Conservation (phyloP, 305 asterid species). For the Fraxinus latifolia region DNA sequence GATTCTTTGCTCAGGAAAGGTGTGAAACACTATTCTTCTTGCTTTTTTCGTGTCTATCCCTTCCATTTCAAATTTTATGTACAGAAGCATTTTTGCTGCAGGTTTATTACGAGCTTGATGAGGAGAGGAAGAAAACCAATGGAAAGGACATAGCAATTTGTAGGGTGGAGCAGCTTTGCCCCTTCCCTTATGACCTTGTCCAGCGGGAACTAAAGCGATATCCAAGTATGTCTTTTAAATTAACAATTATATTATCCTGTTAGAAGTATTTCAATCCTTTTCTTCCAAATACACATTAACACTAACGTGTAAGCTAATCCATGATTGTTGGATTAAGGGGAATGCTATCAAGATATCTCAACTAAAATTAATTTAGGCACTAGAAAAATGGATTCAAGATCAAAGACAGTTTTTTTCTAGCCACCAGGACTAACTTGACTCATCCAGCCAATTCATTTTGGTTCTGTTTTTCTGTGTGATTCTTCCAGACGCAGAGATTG, state of each 20-base stretch:
- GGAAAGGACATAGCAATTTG: slow-evolving; percentile 81
- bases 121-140: slow-evolving; percentile 56
- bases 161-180: slow-evolving; percentile 94
- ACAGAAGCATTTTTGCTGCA: slow-evolving; percentile 22
- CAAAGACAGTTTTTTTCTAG: not conserved
- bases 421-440: not conserved
- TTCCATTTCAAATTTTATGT: not conserved
- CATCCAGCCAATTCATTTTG: not conserved
- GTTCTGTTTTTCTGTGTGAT: slow-evolving; percentile 7
- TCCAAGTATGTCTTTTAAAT: slow-evolving; percentile 56
- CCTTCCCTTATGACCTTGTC: slow-evolving; percentile 87
- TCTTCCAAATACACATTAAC: not conserved
- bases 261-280: not conserved
- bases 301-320: not conserved
- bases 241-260: not conserved
- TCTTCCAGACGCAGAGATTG: slow-evolving; percentile 86
- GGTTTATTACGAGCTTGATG: slow-evolving; percentile 91
- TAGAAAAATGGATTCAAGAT: not conserved
- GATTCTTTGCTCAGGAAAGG: slow-evolving; percentile 96
- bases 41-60: not conserved
- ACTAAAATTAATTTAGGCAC: not conserved
- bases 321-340: not conserved
- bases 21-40: slow-evolving; percentile 26
- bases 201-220: slow-evolving; percentile 92
- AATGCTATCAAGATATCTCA: not conserved